Evolutionary conservation across 108 stramenopile genomes (phyloP).

Genomic region (Schizochytrium sp.): DNA sequence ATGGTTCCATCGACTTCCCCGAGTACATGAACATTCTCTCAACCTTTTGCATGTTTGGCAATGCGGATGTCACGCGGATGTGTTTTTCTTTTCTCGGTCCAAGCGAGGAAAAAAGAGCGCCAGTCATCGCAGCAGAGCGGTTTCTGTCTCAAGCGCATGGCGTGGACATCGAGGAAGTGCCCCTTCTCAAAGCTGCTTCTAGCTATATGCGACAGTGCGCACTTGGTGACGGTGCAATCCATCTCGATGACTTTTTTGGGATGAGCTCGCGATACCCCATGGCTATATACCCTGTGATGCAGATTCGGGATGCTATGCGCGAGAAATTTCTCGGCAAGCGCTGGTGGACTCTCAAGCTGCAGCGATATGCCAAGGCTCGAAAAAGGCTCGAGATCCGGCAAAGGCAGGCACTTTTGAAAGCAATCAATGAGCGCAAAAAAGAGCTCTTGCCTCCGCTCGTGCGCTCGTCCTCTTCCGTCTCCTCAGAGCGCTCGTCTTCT

Average conservation of each 20-base stretch:
- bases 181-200: neutral
- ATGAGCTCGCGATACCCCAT: neutral
- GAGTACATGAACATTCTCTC: neutral
- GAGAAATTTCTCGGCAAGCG: neutral
- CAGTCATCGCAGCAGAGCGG: neutral
- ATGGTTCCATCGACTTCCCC: neutral
- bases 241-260: neutral
- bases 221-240: neutral
- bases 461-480: neutral
- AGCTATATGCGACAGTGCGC: neutral
- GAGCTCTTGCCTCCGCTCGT: neutral
- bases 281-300: neutral
- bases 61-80: neutral
- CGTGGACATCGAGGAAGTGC: neutral
- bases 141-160: neutral
- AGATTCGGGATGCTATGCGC: neutral
- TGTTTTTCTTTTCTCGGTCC: neutral
- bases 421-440: neutral
- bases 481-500: neutral
- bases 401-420: neutral
- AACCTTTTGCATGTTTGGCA: constrained; percentile 11
- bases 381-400: neutral
- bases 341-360: neutral
- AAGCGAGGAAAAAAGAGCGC: neutral
- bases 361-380: neutral